Base-by-base conservation (phyloP, 768 basidiomycete species). In the Mycena leptocephala region DNA sequence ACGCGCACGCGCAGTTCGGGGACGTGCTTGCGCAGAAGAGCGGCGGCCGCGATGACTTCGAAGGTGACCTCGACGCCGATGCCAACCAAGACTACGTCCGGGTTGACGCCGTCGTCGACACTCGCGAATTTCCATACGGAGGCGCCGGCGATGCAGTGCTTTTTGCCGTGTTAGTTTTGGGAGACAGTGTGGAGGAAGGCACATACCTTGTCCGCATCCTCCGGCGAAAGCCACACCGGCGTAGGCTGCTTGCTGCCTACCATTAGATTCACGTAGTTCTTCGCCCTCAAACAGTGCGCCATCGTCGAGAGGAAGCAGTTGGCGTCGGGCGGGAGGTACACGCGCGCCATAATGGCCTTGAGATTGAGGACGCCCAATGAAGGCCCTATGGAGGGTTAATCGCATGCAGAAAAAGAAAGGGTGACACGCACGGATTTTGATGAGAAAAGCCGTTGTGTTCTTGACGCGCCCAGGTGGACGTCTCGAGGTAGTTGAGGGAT, bases 381-480 rank as follows among this genome's bases (percentile, higher is more conserved):
- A 95, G 2, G 93, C 90, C 14, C 77, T 79, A n/a, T 72, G 24
- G 1, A 10, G 18, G 26, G 43, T 67, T n/a, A 18, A 33, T 74
- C 5, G 35, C n/a, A 46, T 26, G 35, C 16, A n/a, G 8, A 59
- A 24, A 24, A 14, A 9, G 22, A 30, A 30, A 24, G 46, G n/a
- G 16, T 1, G 14, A 22, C 3, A 73, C 79, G 11, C 28, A 85
- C 3, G 95, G 95, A 78, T 95, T 94, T 82, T 97, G 95, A 80
- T 97, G 96, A 20, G 95, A 95, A 85, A 95, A 97, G 16, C 96
- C 96, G 78, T 97, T 97, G 84, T 97, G 95, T 76, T 95, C 95
- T 82, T 95, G 96, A 30, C 95, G 89, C 53, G 95, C 89, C 90
- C 96, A 95, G 0, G 96, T 97, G 8, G 94, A 94, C 2, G 96